These are phyloP conservation scores for Colletotrichum lini DNA, from an alignment of 2,329 filamentous ascomycete genomes.

Conservation along the genomic window DNA sequence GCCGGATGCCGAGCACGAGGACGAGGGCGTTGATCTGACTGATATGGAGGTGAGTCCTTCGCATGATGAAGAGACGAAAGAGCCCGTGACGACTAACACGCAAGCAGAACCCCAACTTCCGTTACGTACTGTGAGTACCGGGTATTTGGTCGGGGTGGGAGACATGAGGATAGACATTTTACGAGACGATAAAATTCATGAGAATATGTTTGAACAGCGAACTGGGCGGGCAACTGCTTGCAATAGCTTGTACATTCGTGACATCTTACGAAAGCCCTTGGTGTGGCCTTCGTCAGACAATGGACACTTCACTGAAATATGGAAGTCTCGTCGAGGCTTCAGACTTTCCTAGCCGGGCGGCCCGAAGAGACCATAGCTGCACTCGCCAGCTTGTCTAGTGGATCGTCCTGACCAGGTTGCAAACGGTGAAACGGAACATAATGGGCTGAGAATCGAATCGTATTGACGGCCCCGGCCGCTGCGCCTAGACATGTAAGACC, in stretches of 20 bases:
- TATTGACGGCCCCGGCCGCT: slow-evolving; percentile 18
- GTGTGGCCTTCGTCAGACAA: neutral
- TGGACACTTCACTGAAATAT: neutral
- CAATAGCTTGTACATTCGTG: neutral
- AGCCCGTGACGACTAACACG: neutral
- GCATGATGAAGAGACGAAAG: neutral
- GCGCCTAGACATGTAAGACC: slow-evolving; percentile 65
- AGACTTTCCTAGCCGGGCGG: too few species aligned
- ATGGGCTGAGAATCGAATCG: neutral
- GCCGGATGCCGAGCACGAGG: slow-evolving; percentile 45
- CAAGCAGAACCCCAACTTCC: slow-evolving; percentile 48
- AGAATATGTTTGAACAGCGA: neutral
- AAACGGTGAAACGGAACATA: neutral
- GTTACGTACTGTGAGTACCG: slow-evolving; percentile 46
- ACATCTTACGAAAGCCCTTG: neutral
- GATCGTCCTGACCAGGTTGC: neutral
- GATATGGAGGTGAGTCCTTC: slow-evolving; percentile 54
- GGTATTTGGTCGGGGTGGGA: neutral
- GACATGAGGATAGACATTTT: neutral
- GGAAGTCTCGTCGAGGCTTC: neutral
- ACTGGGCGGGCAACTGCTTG: neutral
- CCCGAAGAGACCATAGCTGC: neutral
- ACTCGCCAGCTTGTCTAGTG: neutral
- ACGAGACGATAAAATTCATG: neutral
- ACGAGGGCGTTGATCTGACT: slow-evolving; percentile 52